phyloP scores from a whole-genome alignment of 148 eudicot genomes.

The Persicaria maculosa region DNA sequence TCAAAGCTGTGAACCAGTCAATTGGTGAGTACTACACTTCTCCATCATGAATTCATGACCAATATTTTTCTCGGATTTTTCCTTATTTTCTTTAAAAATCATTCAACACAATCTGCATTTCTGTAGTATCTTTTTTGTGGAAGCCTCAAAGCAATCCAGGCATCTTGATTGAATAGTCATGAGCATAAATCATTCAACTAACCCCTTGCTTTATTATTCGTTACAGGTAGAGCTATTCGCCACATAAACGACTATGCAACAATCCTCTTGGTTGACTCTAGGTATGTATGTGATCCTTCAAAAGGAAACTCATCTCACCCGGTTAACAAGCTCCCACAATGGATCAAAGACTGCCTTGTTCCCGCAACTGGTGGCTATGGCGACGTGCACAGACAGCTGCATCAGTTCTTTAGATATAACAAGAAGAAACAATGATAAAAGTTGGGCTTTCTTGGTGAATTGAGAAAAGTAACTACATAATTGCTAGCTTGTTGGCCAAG shows the following conservation, averaged over 20 bases:
- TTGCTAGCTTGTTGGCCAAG: too few species aligned
- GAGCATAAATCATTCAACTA: too few species aligned
- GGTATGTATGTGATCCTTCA: conserved; percentile 57
- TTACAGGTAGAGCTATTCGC: conserved; percentile 82
- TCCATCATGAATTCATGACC: not conserved
- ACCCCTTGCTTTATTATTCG: conserved; percentile 1
- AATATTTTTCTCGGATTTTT: too few species aligned
- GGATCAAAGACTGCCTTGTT: conserved; percentile 67
- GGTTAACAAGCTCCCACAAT: conserved; percentile 68
- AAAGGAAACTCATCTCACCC: conserved; percentile 58
- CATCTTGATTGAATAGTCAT: too few species aligned
- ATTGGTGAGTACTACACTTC: conserved; percentile 44
- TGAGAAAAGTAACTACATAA: too few species aligned
- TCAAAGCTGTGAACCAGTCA: conserved; percentile 99
- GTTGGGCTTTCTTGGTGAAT: too few species aligned
- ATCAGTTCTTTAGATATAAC: conserved; percentile 78
- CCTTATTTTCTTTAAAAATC: not conserved
- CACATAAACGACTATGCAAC: conserved; percentile 89
- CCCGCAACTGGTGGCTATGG: conserved; percentile 53
- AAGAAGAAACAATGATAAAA: conserved; percentile 15
- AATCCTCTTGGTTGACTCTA: conserved; percentile 74
- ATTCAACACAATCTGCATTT: too few species aligned
- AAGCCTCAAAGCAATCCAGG: too few species aligned
- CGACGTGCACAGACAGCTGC: conserved; percentile 63
- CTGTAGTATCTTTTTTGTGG: too few species aligned